These are phyloP conservation scores for Taiozyma sp. DNA, from an alignment of 1,139 yeast genomes.

Conservation along the genomic window DNA sequence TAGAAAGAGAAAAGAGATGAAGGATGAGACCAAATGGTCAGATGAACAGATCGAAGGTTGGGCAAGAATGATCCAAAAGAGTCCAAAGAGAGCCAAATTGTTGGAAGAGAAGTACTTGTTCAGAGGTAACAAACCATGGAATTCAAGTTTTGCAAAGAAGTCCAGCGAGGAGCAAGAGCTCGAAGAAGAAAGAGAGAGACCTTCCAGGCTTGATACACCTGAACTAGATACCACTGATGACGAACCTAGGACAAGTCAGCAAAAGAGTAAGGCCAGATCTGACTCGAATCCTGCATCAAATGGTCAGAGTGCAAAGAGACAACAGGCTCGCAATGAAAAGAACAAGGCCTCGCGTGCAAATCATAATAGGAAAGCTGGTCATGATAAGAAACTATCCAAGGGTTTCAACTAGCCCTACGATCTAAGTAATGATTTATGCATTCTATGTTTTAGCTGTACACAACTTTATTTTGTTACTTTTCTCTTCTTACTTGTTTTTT, in stretches of 20 bases:
- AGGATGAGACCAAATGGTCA: conserved; percentile 56
- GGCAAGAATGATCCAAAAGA: conserved; percentile 68
- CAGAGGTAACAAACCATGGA: conserved; percentile 17
- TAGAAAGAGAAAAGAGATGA: conserved; percentile 45
- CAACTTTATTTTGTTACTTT: conserved; percentile 4
- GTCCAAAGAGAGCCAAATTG: conserved; percentile 53
- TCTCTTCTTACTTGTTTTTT: conserved; percentile 18
- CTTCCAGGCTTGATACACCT: conserved; percentile 3
- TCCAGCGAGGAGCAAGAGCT: conserved; percentile 4
- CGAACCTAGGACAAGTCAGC: not conserved
- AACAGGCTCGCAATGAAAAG: conserved; percentile 43
- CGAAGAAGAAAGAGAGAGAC: conserved; percentile 4
- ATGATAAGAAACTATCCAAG: conserved; percentile 45
- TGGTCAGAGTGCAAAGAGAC: conserved; percentile 23
- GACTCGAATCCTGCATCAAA: conserved; percentile 5
- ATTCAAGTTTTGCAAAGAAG: conserved; percentile 7
- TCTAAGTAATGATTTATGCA: not conserved
- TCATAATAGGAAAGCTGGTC: conserved; percentile 59
- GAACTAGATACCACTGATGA: not conserved
- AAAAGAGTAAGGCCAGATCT: not conserved
- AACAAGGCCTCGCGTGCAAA: conserved; percentile 54
- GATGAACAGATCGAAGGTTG: conserved; percentile 94
- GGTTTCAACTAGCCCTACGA: conserved; percentile 14
- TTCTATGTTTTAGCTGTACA: not conserved
- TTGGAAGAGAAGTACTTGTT: conserved; percentile 60